These are phyloP conservation scores for Diaporthe citrichinensis DNA, from an alignment of 2,329 filamentous ascomycete species.

Conservation along the genomic window DNA sequence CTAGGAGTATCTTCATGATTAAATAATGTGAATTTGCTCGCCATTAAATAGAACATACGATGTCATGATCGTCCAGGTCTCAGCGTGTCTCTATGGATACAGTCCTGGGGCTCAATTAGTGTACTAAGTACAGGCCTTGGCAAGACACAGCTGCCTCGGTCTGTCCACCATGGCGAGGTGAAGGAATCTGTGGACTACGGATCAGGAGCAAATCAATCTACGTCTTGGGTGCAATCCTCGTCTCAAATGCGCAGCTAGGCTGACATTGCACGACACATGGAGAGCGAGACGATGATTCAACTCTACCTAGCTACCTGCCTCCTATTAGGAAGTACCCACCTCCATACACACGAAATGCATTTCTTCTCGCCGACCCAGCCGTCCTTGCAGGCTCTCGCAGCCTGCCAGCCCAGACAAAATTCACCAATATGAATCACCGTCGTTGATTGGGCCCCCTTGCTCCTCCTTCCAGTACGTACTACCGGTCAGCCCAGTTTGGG, in stretches of 20 bases:
- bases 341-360: neutral
- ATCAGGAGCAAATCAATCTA: neutral
- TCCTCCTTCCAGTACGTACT: neutral
- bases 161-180: neutral
- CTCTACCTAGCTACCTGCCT: neutral
- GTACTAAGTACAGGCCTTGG: neutral
- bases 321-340: neutral
- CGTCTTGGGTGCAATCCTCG: neutral
- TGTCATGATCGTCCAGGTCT: neutral
- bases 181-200: neutral
- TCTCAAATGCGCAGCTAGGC: too few species aligned
- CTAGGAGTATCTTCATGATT: neutral
- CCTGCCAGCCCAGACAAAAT: neutral
- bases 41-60: neutral
- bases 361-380: neutral
- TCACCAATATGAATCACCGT: neutral
- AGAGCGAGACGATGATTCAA: neutral
- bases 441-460: neutral
- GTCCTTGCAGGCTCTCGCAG: neutral
- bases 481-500: neutral
- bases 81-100: neutral
- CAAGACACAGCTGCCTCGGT: neutral
- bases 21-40: neutral
- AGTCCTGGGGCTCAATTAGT: neutral
- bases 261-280: neutral